Evolutionary conservation across 495 filamentous ascomycete genomes (phyloP).

Genomic region (Hypoxylon perforatum): DNA sequence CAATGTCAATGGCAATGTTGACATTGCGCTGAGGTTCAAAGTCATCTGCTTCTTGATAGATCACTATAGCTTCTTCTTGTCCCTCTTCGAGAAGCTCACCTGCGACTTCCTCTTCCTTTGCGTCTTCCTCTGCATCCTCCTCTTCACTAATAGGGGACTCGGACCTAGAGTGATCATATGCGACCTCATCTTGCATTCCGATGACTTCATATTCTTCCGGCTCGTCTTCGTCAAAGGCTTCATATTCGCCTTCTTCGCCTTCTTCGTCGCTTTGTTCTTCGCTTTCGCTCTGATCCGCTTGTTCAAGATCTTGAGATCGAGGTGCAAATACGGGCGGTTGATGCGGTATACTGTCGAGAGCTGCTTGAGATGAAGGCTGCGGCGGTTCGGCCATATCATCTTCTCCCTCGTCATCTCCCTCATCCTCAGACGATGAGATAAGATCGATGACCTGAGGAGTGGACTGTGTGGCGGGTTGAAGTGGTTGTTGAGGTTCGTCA

Average conservation of each 20-base stretch:
- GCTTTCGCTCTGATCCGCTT: slow-evolving; percentile 12
- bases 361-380: neutral
- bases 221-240: slow-evolving; percentile 4
- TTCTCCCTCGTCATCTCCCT: slow-evolving; percentile 40
- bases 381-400: slow-evolving; percentile 24
- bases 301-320: neutral
- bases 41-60: neutral
- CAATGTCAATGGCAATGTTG: neutral
- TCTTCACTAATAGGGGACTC: slow-evolving; percentile 13
- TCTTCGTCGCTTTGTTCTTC: slow-evolving; percentile 19
- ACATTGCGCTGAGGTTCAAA: neutral
- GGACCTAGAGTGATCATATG: slow-evolving; percentile 5
- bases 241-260: slow-evolving; percentile 4
- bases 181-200: slow-evolving; percentile 18
- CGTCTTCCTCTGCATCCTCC: slow-evolving; percentile 7
- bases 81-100: slow-evolving; percentile 14
- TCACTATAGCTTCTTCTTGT: slow-evolving; percentile 14
- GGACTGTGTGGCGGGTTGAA: slow-evolving; percentile 20
- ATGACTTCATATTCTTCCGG: slow-evolving; percentile 12
- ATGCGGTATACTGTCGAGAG: neutral
- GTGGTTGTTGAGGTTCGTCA: slow-evolving; percentile 11
- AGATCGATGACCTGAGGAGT: slow-evolving; percentile 51
- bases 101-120: slow-evolving; percentile 10
- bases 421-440: slow-evolving; percentile 54
- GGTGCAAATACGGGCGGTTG: neutral